These are phyloP conservation scores for Scedosporium apiospermum DNA, from an alignment of 2,329 filamentous ascomycete genomes.

Conservation along the genomic window DNA sequence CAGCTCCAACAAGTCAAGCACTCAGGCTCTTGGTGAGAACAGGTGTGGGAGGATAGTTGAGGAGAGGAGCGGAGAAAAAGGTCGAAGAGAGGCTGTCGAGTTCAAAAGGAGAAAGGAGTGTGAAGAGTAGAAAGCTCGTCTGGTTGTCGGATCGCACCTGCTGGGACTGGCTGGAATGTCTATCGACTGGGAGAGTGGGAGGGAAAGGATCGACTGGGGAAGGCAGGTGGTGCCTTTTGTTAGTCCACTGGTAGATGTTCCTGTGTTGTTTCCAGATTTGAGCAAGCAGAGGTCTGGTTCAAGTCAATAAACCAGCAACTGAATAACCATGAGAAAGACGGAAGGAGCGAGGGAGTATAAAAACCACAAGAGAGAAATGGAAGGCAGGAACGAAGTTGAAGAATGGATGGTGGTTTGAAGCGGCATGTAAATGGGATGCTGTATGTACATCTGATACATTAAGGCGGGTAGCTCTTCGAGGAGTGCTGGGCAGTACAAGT, in stretches of 20 bases:
- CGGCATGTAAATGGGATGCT: background rate
- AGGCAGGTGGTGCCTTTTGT: background rate
- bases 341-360: background rate
- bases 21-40: too few species aligned
- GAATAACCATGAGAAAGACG: background rate
- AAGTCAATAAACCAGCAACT: background rate
- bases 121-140: too few species aligned
- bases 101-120: too few species aligned
- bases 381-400: background rate
- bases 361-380: background rate
- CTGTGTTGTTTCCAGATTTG: background rate
- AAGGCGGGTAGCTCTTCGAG: background rate
- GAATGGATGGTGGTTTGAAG: background rate
- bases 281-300: background rate
- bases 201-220: background rate
- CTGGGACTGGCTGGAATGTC: background rate
- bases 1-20: too few species aligned
- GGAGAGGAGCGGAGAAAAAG: too few species aligned
- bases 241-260: background rate
- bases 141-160: background rate
- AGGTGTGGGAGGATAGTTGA: too few species aligned
- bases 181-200: background rate
- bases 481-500: background rate
- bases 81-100: too few species aligned
- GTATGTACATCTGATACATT: background rate